Evolutionary conservation across 768 basidiomycete genomes (phyloP).

Genomic region (Boletus tomentosulus): DNA sequence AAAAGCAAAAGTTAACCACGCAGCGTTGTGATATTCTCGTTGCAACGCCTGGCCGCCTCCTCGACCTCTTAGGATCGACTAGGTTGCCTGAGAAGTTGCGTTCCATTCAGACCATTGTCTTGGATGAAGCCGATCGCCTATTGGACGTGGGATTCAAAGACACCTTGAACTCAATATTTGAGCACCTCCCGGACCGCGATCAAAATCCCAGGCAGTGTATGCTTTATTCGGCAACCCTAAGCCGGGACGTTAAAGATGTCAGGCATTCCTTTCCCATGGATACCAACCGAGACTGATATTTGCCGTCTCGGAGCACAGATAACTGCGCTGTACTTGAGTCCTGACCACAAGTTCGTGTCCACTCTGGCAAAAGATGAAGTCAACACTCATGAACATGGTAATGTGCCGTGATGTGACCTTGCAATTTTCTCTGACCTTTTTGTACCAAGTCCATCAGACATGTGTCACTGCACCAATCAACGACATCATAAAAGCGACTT

Average conservation of each 20-base stretch:
- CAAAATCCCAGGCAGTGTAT: constrained; percentile 59
- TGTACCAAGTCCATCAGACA: constrained; percentile 44
- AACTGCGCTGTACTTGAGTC: constrained; percentile 23
- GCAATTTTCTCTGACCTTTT: not conserved
- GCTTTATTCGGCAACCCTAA: constrained; percentile 74
- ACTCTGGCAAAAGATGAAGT: constrained; percentile 55
- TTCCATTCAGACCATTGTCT: constrained; percentile 44
- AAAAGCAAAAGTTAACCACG: constrained; percentile 25
- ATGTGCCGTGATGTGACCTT: not conserved
- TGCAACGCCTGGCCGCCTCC: constrained; percentile 72
- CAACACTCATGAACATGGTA: constrained; percentile 61
- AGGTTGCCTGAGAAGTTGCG: constrained; percentile 34
- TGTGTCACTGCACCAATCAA: constrained; percentile 39
- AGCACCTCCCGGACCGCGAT: constrained; percentile 37
- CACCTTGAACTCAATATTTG: constrained; percentile 61
- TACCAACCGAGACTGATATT: not conserved
- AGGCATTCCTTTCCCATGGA: constrained; percentile 4
- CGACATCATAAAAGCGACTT: constrained; percentile 38
- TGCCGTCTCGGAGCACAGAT: constrained; percentile 14
- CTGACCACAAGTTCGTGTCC: constrained; percentile 45
- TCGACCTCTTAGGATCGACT: constrained; percentile 59
- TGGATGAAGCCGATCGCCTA: constrained; percentile 74
- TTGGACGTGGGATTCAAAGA: constrained; percentile 71
- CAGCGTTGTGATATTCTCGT: constrained; percentile 52
- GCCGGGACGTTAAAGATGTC: constrained; percentile 58